A percentile compares a stretch with the other conserved stretches of the same genome.
These are phyloP conservation scores for Fomitopsis pulvina DNA, from an alignment of 768 basidiomycete species.

Conservation along the genomic window DNA sequence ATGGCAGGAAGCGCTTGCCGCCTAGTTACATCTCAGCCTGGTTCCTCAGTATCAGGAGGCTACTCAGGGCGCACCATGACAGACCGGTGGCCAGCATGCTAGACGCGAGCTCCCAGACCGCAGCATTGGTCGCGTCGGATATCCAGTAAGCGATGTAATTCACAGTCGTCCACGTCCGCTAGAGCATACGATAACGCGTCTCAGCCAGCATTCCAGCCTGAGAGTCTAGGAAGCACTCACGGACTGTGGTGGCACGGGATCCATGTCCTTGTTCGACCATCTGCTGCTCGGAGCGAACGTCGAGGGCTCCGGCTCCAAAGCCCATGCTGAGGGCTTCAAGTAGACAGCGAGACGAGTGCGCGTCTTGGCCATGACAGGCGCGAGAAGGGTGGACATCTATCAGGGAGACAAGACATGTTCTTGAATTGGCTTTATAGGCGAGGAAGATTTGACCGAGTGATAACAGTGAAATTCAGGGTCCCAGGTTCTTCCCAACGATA, in stretches of 20 bases:
- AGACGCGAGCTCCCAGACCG: conserved; percentile 52
- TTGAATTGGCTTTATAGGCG: neutral
- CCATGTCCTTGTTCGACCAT: conserved; percentile 76
- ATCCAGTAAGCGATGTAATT: conserved; percentile 61
- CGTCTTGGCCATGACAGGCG: neutral
- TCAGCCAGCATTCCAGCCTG: neutral
- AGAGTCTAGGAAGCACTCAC: conserved; percentile 5
- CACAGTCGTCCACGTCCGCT: conserved; percentile 62
- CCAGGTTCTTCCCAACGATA: neutral
- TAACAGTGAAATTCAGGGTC: neutral
- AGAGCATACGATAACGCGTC: neutral
- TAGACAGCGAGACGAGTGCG: conserved; percentile 11
- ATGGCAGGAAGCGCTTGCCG: conserved; percentile 64
- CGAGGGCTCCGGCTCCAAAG: conserved; percentile 42
- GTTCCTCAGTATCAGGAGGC: neutral
- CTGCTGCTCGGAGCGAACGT: conserved; percentile 50
- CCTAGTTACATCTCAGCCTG: conserved; percentile 27
- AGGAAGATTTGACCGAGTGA: neutral
- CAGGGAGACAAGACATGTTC: neutral
- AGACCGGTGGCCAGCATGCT: conserved; percentile 73
- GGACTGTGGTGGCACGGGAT: conserved; percentile 52
- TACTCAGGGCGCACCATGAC: conserved; percentile 44
- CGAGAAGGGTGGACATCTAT: neutral
- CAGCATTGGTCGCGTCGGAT: conserved; percentile 23
- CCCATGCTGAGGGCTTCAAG: conserved; percentile 37